Conservation (phyloP, 2,329 filamentous ascomycete genomes). For the Trichoderma cornu-damae region DNA sequence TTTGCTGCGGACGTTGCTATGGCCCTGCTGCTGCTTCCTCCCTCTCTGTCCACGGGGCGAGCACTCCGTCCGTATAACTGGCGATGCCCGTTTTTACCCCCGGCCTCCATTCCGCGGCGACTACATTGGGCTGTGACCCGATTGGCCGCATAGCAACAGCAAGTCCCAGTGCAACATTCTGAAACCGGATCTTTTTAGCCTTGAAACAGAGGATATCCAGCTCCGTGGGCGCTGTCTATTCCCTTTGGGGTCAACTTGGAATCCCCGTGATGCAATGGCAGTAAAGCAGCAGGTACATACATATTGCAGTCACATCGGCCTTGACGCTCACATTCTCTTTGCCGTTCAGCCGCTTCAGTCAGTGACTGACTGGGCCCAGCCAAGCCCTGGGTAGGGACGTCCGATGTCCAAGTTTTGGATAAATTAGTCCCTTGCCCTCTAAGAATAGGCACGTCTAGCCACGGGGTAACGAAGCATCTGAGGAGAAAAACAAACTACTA, state of each 20-base stretch:
- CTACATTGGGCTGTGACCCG: not conserved
- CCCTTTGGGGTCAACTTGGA: not conserved
- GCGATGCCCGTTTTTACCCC: not conserved
- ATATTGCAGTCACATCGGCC: not conserved
- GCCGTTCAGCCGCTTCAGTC: constrained; percentile 9
- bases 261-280: not conserved
- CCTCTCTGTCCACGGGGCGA: not conserved
- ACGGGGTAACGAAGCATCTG: not conserved
- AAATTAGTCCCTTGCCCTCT: not conserved
- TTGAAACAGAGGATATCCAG: constrained; percentile 13
- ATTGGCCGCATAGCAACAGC: constrained; percentile 1
- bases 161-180: constrained; percentile 1
- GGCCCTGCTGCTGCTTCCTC: not conserved
- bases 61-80: not conserved
- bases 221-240: not conserved
- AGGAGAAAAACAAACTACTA: too few species aligned
- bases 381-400: not conserved
- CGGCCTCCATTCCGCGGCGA: not conserved
- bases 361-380: too few species aligned
- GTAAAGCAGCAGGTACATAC: too few species aligned
- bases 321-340: not conserved
- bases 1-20: too few species aligned
- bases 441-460: not conserved
- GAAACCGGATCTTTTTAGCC: constrained; percentile 14
- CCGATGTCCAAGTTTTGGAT: constrained; percentile 6